A percentile compares a stretch with the other conserved stretches of the same genome.
These are phyloP conservation scores for Irpex lacteus DNA, from an alignment of 1,284 basidiomycete species.

Conservation along the genomic window DNA sequence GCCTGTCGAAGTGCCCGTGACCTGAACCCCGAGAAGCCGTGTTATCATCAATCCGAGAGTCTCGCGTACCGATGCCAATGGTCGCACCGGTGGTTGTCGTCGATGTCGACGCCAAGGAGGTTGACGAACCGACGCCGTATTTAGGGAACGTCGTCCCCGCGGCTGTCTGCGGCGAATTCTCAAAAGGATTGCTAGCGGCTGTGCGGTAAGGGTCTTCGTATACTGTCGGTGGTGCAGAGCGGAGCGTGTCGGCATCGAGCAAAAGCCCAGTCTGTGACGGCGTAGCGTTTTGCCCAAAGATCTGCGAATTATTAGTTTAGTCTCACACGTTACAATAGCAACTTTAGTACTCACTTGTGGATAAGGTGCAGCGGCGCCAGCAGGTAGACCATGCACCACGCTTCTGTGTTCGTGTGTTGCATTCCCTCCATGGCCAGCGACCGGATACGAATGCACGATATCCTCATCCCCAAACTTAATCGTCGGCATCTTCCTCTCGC, in stretches of 20 bases:
- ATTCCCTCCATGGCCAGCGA: constrained; percentile 37
- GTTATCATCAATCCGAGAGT: constrained; percentile 4
- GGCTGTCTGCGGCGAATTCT: constrained; percentile 29
- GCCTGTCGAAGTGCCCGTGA: constrained; percentile 16
- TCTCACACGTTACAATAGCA: neutral
- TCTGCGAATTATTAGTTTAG: neutral
- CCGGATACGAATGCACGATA: constrained; percentile 69
- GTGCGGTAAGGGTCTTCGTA: constrained; percentile 19
- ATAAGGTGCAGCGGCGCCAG: constrained; percentile 14
- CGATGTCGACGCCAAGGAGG: constrained; percentile 13
- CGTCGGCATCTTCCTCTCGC: constrained; percentile 47
- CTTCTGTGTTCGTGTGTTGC: constrained; percentile 55
- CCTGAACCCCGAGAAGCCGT: constrained; percentile 7
- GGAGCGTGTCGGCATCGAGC: constrained; percentile 16
- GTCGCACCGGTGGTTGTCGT: constrained; percentile 9
- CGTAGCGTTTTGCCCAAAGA: constrained; percentile 1
- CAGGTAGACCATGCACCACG: constrained; percentile 7
- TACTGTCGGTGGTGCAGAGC: constrained; percentile 32
- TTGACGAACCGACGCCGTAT: constrained; percentile 5
- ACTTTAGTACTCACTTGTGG: neutral
- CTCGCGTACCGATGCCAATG: constrained; percentile 7
- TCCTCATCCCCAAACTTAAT: constrained; percentile 77
- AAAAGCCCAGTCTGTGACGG: constrained; percentile 6
- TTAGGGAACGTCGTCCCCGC: constrained; percentile 27
- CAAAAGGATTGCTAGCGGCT: constrained; percentile 27